Conservation (phyloP, 495 filamentous ascomycete genomes). For the Neurospora discreta region DNA sequence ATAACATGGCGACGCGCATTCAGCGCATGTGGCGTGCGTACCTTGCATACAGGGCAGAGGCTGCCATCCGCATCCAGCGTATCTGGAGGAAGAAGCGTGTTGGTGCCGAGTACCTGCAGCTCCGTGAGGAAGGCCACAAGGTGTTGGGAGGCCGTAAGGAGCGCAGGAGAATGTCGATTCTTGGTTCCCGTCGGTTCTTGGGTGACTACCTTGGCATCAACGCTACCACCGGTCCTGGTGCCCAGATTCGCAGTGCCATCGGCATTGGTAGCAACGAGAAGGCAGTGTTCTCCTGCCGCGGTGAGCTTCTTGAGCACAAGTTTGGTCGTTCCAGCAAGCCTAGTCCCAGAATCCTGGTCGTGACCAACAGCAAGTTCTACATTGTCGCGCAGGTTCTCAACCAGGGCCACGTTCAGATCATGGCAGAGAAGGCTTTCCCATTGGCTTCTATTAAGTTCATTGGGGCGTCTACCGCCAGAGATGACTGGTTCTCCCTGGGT, state of each 20-base stretch:
- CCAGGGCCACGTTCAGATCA: constrained; percentile 70
- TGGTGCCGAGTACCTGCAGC: constrained; percentile 73
- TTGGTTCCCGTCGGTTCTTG: constrained; percentile 85
- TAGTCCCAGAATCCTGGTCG: constrained; percentile 69
- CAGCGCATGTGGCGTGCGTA: constrained; percentile 97
- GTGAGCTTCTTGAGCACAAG: constrained; percentile 80
- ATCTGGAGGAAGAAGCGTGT: constrained; percentile 89
- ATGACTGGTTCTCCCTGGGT: constrained; percentile 94
- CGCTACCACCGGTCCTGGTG: constrained; percentile 68
- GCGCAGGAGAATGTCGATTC: constrained; percentile 74
- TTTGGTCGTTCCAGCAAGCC: constrained; percentile 94
- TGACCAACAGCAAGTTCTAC: constrained; percentile 79
- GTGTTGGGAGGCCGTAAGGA: constrained; percentile 80
- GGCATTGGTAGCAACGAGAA: constrained; percentile 54
- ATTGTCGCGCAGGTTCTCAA: constrained; percentile 75
- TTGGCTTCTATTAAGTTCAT: constrained; percentile 81
- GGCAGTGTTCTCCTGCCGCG: constrained; percentile 79
- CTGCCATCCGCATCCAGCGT: constrained; percentile 85
- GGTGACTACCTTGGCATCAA: constrained; percentile 91
- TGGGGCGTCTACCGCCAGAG: constrained; percentile 63
- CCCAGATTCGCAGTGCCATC: constrained; percentile 64
- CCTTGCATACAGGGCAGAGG: constrained; percentile 80
- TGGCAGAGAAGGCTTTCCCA: constrained; percentile 68
- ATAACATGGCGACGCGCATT: constrained; percentile 98
- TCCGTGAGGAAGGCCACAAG: constrained; percentile 83